A percentile compares a stretch with the other conserved stretches of the same genome.
phyloP scores from a whole-genome alignment of 208 protist species.

The Vickermania spadyakhi region DNA sequence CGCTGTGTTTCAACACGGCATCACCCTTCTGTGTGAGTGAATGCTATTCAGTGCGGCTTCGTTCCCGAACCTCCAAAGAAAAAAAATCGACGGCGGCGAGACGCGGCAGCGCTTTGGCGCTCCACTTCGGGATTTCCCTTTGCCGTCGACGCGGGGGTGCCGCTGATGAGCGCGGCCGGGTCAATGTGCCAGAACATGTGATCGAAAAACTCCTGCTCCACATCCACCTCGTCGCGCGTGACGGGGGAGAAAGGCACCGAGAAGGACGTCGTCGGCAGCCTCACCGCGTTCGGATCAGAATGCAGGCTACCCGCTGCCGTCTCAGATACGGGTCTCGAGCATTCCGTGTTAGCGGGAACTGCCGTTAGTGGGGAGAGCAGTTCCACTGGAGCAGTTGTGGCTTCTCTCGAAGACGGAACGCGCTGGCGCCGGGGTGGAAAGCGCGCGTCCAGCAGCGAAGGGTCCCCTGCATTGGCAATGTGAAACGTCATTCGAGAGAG shows the following conservation, averaged over 20 bases:
- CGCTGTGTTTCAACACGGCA: too few relatives aligned
- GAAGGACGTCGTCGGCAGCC: background rate
- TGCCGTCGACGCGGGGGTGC: background rate
- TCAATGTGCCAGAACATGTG: slow-evolving; percentile 75
- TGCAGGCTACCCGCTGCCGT: background rate
- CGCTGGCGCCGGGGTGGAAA: slow-evolving; percentile 47
- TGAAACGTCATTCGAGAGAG: background rate
- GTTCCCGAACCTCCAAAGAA: slow-evolving; percentile 1
- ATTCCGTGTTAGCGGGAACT: background rate
- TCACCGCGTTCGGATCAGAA: background rate
- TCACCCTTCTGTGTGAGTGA: too few relatives aligned
- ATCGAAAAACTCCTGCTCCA: slow-evolving; percentile 58
- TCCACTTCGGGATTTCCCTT: background rate
- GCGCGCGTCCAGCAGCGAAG: slow-evolving; percentile 30
- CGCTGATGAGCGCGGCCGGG: slow-evolving; percentile 31
- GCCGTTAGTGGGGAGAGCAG: background rate
- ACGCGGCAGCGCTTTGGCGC: background rate
- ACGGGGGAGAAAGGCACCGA: background rate
- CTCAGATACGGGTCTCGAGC: background rate
- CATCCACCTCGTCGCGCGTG: slow-evolving; percentile 14
- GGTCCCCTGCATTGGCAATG: background rate
- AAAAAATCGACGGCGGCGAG: slow-evolving; percentile 1
- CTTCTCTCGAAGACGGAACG: too few relatives aligned
- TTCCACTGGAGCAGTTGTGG: background rate
- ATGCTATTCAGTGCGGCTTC: background rate